A percentile compares a stretch with the other conserved stretches of the same genome.
Evolutionary conservation across 176 grass and related monocot species (phyloP).

Genomic region (Typha latifolia): DNA sequence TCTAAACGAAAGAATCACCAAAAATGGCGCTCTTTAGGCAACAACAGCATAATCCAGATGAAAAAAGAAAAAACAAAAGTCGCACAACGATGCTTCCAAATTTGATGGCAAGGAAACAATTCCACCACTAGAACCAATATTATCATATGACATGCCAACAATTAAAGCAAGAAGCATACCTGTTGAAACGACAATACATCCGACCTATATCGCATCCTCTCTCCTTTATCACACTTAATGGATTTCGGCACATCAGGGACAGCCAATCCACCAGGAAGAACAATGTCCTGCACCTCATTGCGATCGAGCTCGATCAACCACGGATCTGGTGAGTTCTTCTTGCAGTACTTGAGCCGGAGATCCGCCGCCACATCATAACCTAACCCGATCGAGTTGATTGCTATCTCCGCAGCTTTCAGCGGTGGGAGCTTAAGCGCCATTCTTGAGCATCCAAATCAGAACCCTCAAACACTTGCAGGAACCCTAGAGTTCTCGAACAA

Average conservation of each 20-base stretch:
- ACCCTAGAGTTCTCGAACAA: too few species aligned
- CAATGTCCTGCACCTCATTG: constrained; percentile 40
- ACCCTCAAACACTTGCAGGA: too few species aligned
- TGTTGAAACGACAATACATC: constrained; percentile 91
- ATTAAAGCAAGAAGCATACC: constrained; percentile 24
- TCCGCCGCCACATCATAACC: constrained; percentile 75
- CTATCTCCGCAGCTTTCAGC: constrained; percentile 33
- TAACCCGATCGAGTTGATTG: constrained; percentile 63
- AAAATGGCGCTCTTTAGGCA: too few species aligned
- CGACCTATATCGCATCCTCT: constrained; percentile 64
- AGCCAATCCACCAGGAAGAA: constrained; percentile 55
- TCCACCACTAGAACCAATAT: not conserved
- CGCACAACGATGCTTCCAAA: too few species aligned
- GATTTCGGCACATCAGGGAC: constrained; percentile 46
- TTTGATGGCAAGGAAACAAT: too few species aligned
- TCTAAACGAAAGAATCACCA: too few species aligned
- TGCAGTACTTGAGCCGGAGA: constrained; percentile 79
- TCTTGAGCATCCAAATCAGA: not conserved
- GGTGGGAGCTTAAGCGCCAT: constrained; percentile 52
- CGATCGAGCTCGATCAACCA: constrained; percentile 68
- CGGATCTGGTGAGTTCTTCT: constrained; percentile 35
- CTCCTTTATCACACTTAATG: constrained; percentile 92
- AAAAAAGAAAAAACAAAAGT: too few species aligned
- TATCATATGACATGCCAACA: not conserved
- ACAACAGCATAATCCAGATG: too few species aligned